Base-by-base conservation (phyloP, 441 rosid genomes). In the Oxalis stricta region DNA sequence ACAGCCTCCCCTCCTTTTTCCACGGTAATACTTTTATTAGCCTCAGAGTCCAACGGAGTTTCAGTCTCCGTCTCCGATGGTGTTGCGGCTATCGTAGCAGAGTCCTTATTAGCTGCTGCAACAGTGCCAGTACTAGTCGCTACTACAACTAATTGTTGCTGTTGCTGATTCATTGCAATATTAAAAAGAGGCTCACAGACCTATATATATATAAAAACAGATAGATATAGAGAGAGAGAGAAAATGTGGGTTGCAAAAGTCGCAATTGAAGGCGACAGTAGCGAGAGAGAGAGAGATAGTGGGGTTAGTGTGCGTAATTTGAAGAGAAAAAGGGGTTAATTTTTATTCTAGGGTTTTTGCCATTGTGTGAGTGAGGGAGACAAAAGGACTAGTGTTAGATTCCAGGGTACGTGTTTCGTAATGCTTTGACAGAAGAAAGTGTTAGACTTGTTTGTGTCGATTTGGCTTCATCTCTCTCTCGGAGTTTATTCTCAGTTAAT, bases 221-320 rank as follows among this genome's bases (percentile, higher is more conserved):
- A 26, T 45, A 38, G 15, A 12, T 12, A 37, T 35, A 54, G 38
- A 14, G 32, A 28, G 38, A 52, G 65, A 57, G 59, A 56, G 55
- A 56, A 58, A 53, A 48, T 52, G 60, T 64, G 84, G 58, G 77
- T 65, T 53, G 71, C 63, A 72, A 78, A 81, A 81, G 93, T 84
- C 93, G 70, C 81, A 52, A 58, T 44, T 88, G 97, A 88, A 68
- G 93, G 95, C 84, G 93, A 88, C 93, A 88, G 82, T 73, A 52
- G 49, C 24, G 35, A 51, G 70, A 54, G 69, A 66, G 53, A 58
- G 31, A 14, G 53, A 31, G 53, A 15, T 50, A 61, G 85, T 68
- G 84, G 87, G 82, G 75, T 50, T 57, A 63, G 53, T 33, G 72
- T 22, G 55, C 48, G 54, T 41, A 44, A 37, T 41, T 2, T 14